These are phyloP conservation scores for Apiospora arundinis DNA, from an alignment of 2,329 filamentous ascomycete species.

Conservation along the genomic window DNA sequence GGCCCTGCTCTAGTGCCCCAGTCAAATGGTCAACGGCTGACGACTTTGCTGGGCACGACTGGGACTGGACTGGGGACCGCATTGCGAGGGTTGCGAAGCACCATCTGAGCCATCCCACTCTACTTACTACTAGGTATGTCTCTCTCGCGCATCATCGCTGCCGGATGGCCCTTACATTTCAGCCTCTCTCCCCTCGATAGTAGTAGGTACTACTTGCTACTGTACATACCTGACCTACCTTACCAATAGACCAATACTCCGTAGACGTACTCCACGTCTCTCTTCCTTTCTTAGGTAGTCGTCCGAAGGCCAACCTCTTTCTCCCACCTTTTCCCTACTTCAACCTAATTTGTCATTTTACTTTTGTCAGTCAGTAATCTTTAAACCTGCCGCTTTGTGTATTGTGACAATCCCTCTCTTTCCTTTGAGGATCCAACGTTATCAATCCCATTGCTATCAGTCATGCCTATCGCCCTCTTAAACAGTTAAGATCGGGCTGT, in stretches of 20 bases:
- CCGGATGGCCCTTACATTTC: slow-evolving; percentile 18
- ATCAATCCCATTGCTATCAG: not conserved
- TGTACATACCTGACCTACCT: not conserved
- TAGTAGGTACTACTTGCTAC: not conserved
- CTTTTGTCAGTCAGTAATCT: not conserved
- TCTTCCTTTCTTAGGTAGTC: slow-evolving; percentile 12
- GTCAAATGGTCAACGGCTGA: slow-evolving; percentile 8
- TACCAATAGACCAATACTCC: not conserved
- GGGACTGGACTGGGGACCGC: not conserved
- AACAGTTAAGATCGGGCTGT: slow-evolving; percentile 7
- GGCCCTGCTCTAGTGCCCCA: slow-evolving; percentile 11
- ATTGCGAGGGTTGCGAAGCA: slow-evolving; percentile 9
- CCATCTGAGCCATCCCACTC: slow-evolving; percentile 17
- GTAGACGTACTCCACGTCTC: slow-evolving; percentile 9
- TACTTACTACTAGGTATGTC: not conserved
- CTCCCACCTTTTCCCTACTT: not conserved
- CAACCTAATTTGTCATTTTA: not conserved
- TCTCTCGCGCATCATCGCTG: slow-evolving; percentile 11
- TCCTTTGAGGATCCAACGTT: not conserved
- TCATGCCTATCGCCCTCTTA: slow-evolving; percentile 1
- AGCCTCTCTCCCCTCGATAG: no score
- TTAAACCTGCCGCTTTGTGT: not conserved
- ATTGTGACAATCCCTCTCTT: no score
- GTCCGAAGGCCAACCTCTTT: slow-evolving; percentile 15
- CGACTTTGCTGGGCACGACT: not conserved